phyloP scores from a whole-genome alignment of 2,329 filamentous ascomycete genomes.

The Calonectria naviculata region DNA sequence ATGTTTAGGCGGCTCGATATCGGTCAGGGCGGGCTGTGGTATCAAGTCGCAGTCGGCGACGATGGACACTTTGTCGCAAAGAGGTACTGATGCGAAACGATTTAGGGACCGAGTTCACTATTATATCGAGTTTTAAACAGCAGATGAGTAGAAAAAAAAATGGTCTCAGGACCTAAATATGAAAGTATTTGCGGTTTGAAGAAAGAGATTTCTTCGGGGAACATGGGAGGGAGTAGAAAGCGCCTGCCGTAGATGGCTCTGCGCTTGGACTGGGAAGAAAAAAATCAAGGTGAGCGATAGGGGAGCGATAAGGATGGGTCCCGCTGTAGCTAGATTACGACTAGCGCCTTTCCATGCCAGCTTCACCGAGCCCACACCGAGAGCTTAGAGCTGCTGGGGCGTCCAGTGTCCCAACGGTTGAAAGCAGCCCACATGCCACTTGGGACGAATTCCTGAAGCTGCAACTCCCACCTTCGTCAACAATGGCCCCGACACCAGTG shows the following conservation, averaged over 20 bases:
- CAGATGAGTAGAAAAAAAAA: not conserved
- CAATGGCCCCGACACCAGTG: conserved; percentile 53
- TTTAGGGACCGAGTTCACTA: not conserved
- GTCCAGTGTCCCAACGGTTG: conserved; percentile 39
- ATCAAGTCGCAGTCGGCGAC: not conserved
- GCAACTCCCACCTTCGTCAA: conserved; percentile 35
- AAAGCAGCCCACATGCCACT: conserved; percentile 40
- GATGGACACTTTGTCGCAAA: not conserved
- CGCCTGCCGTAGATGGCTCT: conserved; percentile 17
- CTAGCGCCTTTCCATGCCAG: conserved; percentile 32
- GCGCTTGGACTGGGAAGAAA: conserved; percentile 30
- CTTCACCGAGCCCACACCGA: conserved; percentile 33
- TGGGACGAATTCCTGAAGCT: conserved; percentile 36
- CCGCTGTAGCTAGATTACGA: not conserved
- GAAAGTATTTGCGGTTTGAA: not conserved
- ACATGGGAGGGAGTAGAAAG: not conserved
- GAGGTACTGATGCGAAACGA: not conserved
- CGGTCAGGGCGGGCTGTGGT: not conserved
- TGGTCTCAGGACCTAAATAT: not conserved
- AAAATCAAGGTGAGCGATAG: conserved; percentile 47
- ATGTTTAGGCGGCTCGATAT: conserved; percentile 36
- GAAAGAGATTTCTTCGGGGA: conserved; percentile 11
- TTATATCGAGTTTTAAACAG: not conserved
- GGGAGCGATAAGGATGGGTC: conserved; percentile 27
- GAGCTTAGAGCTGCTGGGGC: conserved; percentile 23